Evolutionary conservation across 192 early-diverging fungal species (phyloP).

Genomic region (Coemansia sp.): DNA sequence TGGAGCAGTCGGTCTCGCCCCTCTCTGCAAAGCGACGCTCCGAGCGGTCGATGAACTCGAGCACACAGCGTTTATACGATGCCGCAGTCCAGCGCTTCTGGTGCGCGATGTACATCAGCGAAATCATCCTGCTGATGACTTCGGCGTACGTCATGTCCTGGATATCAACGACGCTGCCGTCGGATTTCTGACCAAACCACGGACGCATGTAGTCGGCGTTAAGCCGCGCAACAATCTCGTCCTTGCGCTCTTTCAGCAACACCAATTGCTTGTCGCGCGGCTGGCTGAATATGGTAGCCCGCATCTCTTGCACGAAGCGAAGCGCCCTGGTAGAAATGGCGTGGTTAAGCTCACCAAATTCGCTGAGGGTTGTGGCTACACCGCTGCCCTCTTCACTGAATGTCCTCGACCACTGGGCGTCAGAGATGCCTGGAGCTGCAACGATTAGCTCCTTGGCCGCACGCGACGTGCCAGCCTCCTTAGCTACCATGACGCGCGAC

Average conservation of each 20-base stretch:
- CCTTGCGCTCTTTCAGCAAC: constrained; percentile 66
- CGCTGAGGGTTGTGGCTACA: constrained; percentile 82
- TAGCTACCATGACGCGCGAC: constrained; percentile 95
- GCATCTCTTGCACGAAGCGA: constrained; percentile 76
- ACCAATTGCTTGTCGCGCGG: constrained; percentile 79
- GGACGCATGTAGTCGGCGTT: constrained; percentile 89
- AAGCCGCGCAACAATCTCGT: constrained; percentile 82
- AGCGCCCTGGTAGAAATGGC: constrained; percentile 84
- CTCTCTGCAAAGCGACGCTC: constrained; percentile 73
- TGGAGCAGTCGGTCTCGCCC: neutral
- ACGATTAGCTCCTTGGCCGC: constrained; percentile 88
- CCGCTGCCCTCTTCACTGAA: constrained; percentile 76
- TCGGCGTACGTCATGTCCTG: constrained; percentile 92
- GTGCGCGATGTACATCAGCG: constrained; percentile 72
- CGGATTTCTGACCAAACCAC: constrained; percentile 79
- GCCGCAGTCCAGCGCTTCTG: constrained; percentile 77
- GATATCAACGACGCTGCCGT: constrained; percentile 71
- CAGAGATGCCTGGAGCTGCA: constrained; percentile 73
- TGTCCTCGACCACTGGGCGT: constrained; percentile 83
- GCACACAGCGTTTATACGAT: constrained; percentile 66
- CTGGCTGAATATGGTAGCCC: constrained; percentile 74
- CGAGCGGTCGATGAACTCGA: constrained; percentile 81
- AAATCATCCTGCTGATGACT: constrained; percentile 75
- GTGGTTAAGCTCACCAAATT: constrained; percentile 93
- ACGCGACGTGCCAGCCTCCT: constrained; percentile 76